Conservation (phyloP, 1,284 basidiomycete genomes). For the Ustilago xerochloae region DNA sequence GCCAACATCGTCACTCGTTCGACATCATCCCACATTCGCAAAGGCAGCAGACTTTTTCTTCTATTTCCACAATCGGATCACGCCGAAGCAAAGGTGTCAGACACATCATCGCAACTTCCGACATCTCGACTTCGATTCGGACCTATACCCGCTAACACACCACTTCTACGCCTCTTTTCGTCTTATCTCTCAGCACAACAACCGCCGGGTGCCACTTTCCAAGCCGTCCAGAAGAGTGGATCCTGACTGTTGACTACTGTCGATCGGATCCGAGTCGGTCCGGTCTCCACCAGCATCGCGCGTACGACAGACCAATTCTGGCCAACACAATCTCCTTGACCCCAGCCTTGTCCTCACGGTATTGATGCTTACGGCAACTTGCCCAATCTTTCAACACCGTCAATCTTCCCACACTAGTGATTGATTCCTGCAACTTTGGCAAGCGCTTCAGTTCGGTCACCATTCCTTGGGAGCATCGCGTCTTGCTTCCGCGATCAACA, state of each 20-base stretch:
- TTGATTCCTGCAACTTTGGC: neutral
- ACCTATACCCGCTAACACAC: neutral
- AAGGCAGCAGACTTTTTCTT: too few relatives aligned
- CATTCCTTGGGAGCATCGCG: neutral
- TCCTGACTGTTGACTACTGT: neutral
- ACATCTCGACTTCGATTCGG: neutral
- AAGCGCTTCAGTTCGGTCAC: neutral
- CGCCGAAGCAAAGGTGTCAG: neutral
- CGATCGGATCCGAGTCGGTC: neutral
- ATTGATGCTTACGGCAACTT: neutral
- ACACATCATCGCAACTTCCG: slow-evolving; percentile 1
- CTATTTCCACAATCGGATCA: neutral
- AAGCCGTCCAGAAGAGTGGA: too few relatives aligned
- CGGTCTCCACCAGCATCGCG: neutral
- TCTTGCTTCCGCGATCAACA: neutral
- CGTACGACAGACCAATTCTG: neutral
- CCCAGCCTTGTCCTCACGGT: neutral
- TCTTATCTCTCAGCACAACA: neutral
- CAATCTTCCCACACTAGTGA: neutral
- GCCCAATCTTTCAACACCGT: neutral
- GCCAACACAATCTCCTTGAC: neutral
- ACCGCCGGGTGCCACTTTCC: neutral
- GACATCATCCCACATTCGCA: too few relatives aligned
- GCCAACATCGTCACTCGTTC: too few relatives aligned
- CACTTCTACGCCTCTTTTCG: neutral